phyloP scores from a whole-genome alignment of 371 early-diverging fungal species.

The Globomyces sp. region DNA sequence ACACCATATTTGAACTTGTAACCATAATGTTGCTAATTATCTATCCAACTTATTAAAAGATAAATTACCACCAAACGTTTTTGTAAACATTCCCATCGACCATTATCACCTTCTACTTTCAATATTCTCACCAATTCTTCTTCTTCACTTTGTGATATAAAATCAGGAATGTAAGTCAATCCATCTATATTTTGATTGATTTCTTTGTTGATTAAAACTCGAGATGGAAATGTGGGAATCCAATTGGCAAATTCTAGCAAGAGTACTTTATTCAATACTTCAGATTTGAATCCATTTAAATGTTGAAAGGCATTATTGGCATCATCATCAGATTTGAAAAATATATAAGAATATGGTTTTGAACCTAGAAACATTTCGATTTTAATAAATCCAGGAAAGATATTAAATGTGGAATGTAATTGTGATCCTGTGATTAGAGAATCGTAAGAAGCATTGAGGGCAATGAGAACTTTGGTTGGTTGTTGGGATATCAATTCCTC shows the following conservation, averaged over 20 bases:
- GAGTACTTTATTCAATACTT: slow-evolving; percentile 9
- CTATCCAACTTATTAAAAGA: too few relatives aligned
- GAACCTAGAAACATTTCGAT: slow-evolving; percentile 30
- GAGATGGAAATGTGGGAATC: slow-evolving; percentile 9
- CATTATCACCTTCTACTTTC: slow-evolving; percentile 23
- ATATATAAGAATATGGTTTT: slow-evolving; percentile 15
- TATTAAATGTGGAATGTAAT: slow-evolving; percentile 18
- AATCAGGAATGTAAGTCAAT: slow-evolving; percentile 37
- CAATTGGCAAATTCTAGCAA: slow-evolving; percentile 17
- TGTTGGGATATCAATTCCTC: neutral
- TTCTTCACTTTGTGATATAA: slow-evolving; percentile 43
- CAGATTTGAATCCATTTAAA: neutral
- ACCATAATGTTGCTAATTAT: slow-evolving; percentile 42
- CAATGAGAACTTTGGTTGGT: slow-evolving; percentile 17
- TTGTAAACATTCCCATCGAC: slow-evolving; percentile 39
- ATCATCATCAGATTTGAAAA: neutral
- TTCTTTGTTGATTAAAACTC: slow-evolving; percentile 27
- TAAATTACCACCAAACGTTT: slow-evolving; percentile 23
- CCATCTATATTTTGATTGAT: slow-evolving; percentile 33
- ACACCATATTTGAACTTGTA: slow-evolving; percentile 44
- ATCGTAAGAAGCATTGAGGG: slow-evolving; percentile 24
- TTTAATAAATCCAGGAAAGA: slow-evolving; percentile 16
- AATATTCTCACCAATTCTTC: slow-evolving; percentile 23
- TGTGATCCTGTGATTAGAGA: slow-evolving; percentile 22
- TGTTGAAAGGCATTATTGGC: neutral